Conservation (phyloP, 345 rosid species). For the Dovyalis caffra region DNA sequence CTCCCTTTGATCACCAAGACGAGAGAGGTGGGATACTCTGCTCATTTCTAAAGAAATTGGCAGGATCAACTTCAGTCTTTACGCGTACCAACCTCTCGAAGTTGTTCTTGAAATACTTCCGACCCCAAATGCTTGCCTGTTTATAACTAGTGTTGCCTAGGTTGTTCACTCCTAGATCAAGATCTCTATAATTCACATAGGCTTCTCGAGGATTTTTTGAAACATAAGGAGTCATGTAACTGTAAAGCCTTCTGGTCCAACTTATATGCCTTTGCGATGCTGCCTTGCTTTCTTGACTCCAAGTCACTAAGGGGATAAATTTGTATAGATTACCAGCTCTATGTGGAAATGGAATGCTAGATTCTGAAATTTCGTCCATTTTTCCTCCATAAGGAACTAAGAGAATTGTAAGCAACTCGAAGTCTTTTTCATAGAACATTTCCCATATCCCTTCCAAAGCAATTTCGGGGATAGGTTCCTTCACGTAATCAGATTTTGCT, state of each 20-base stretch:
- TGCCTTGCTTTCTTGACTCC: constrained; percentile 32
- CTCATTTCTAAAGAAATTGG: not conserved
- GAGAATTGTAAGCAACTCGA: constrained; percentile 29
- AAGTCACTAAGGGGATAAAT: constrained; percentile 38
- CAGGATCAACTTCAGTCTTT: not conserved
- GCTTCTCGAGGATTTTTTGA: constrained; percentile 54
- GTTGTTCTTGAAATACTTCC: not conserved
- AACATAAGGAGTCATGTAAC: constrained; percentile 44
- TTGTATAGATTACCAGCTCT: constrained; percentile 50
- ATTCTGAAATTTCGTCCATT: constrained; percentile 47
- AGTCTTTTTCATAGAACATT: constrained; percentile 26
- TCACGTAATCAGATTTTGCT: constrained; percentile 71
- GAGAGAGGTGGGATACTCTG: not conserved
- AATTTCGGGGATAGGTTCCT: constrained; percentile 27
- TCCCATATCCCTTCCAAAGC: constrained; percentile 46
- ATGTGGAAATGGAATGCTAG: constrained; percentile 37
- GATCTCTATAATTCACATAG: constrained; percentile 22
- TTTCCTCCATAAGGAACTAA: constrained; percentile 57
- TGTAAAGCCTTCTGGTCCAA: constrained; percentile 31
- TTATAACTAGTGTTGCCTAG: not conserved
- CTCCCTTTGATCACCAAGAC: too few relatives aligned
- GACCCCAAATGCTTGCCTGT: not conserved
- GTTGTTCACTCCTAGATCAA: constrained; percentile 10
- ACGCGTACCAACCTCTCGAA: not conserved
- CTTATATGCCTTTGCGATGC: constrained; percentile 21